These are phyloP conservation scores for Neurospora discreta DNA, from an alignment of 495 filamentous ascomycete genomes.

Conservation along the genomic window DNA sequence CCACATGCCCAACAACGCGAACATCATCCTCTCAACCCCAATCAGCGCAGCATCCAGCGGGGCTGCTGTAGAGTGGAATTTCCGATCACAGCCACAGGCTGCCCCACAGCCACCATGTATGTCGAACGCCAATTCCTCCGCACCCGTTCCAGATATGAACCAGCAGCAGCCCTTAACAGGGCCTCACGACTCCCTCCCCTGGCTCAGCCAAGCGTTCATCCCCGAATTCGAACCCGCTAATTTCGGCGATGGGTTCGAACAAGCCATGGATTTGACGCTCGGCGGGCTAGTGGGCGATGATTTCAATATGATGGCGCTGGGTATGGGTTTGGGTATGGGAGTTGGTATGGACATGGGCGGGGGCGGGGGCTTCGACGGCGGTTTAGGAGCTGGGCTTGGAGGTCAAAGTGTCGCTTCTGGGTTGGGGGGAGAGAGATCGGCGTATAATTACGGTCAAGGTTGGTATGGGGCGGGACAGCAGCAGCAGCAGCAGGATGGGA, in stretches of 20 bases:
- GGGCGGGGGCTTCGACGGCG: background rate
- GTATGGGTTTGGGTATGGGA: slow-evolving; percentile 14
- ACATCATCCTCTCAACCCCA: background rate
- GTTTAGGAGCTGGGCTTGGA: background rate
- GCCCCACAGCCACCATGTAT: background rate
- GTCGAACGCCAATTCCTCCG: background rate
- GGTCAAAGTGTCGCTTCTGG: background rate
- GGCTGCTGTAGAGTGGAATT: background rate
- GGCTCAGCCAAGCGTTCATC: slow-evolving; percentile 19
- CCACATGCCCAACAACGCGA: background rate
- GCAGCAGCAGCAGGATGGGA: background rate
- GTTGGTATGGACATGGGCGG: slow-evolving; percentile 5
- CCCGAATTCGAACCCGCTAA: slow-evolving; percentile 27
- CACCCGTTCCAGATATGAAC: background rate
- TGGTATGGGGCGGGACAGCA: background rate
- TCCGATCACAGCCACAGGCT: background rate
- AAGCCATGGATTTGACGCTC: slow-evolving; percentile 41
- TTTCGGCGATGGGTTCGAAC: slow-evolving; percentile 35
- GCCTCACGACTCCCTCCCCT: slow-evolving; percentile 13
- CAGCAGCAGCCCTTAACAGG: background rate
- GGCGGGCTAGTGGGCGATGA: slow-evolving; percentile 23
- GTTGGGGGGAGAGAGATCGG: background rate
- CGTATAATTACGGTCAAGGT: background rate
- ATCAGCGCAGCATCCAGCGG: background rate
- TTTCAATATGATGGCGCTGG: background rate